phyloP scores from a whole-genome alignment of 768 basidiomycete genomes.

The Filobasidium wieringae region DNA sequence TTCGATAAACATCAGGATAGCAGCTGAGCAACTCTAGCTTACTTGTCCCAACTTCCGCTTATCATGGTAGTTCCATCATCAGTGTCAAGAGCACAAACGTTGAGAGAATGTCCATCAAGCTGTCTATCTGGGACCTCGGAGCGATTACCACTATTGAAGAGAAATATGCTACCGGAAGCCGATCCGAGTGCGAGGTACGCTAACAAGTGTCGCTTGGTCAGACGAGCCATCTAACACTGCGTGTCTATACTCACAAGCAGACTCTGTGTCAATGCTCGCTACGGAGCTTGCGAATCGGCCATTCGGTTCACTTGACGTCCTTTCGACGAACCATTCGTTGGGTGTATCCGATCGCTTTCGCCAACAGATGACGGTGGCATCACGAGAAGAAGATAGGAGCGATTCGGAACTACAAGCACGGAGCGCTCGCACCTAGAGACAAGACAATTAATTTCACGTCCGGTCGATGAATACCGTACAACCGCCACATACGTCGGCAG shows the following conservation, averaged over 20 bases:
- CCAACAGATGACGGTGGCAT: slow-evolving; percentile 84
- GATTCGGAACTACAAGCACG: slow-evolving; percentile 62
- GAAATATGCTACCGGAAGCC: slow-evolving; percentile 75
- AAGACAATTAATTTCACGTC: slow-evolving; percentile 25
- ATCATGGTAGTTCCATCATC: slow-evolving; percentile 62
- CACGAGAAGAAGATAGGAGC: slow-evolving; percentile 81
- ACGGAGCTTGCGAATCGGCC: slow-evolving; percentile 66
- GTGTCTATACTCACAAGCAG: slow-evolving; percentile 21
- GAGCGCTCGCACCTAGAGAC: slow-evolving; percentile 64
- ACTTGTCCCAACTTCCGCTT: slow-evolving; percentile 97
- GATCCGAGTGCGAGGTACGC: slow-evolving; percentile 80
- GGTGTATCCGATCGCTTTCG: slow-evolving; percentile 41
- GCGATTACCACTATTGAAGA: slow-evolving; percentile 45
- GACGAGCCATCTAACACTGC: not conserved
- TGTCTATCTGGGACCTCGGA: not conserved
- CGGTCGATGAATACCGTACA: no score
- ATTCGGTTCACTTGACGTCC: slow-evolving; percentile 40
- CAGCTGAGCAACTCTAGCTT: slow-evolving; percentile 11
- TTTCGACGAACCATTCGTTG: slow-evolving; percentile 43
- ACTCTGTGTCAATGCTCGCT: slow-evolving; percentile 59
- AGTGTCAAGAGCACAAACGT: slow-evolving; percentile 73
- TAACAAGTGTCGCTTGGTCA: slow-evolving; percentile 32
- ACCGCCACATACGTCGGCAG: slow-evolving; percentile 54
- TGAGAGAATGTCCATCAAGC: slow-evolving; percentile 77
- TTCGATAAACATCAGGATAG: not conserved